Percentiles rank a stretch among this genome's conserved stretches.
Evolutionary conservation across 768 basidiomycete genomes (phyloP).

Genomic region (Baorangia bicolor): DNA sequence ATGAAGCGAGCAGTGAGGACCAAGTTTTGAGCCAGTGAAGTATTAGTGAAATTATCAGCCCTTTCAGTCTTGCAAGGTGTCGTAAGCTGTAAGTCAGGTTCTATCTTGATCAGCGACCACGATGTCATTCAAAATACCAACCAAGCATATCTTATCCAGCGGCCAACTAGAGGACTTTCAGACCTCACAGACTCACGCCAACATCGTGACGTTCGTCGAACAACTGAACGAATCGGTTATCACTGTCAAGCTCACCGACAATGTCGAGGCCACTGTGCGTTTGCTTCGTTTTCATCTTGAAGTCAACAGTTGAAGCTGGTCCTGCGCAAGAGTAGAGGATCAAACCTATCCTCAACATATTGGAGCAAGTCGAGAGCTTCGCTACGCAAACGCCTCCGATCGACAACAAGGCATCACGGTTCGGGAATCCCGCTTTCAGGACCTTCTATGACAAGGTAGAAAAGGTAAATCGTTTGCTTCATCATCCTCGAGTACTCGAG

Average conservation of each 20-base stretch:
- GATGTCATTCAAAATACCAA: conserved; percentile 49
- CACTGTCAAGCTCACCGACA: conserved; percentile 72
- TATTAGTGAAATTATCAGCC: background rate
- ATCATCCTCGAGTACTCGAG: conserved; percentile 1
- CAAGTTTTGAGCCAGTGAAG: background rate
- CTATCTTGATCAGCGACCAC: conserved; percentile 12
- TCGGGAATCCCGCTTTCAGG: conserved; percentile 96
- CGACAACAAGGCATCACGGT: conserved; percentile 86
- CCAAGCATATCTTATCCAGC: conserved; percentile 73
- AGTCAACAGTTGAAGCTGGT: background rate
- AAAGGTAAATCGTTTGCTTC: conserved; percentile 45
- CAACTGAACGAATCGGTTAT: conserved; percentile 73
- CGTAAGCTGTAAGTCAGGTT: too few relatives aligned
- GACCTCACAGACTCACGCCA: conserved; percentile 62
- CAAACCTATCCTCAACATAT: conserved; percentile 54
- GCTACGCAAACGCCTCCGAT: conserved; percentile 78
- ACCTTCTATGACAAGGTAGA: conserved; percentile 83
- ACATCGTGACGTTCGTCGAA: conserved; percentile 69
- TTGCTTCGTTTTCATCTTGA: conserved; percentile 1
- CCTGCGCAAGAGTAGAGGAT: conserved; percentile 51
- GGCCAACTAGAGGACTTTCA: conserved; percentile 85
- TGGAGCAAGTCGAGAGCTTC: conserved; percentile 65
- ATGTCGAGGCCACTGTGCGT: conserved; percentile 62
- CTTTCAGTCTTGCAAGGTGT: background rate
- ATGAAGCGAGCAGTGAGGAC: background rate